Conservation (phyloP, 495 filamentous ascomycete species). For the Cercophora newfieldiana region DNA sequence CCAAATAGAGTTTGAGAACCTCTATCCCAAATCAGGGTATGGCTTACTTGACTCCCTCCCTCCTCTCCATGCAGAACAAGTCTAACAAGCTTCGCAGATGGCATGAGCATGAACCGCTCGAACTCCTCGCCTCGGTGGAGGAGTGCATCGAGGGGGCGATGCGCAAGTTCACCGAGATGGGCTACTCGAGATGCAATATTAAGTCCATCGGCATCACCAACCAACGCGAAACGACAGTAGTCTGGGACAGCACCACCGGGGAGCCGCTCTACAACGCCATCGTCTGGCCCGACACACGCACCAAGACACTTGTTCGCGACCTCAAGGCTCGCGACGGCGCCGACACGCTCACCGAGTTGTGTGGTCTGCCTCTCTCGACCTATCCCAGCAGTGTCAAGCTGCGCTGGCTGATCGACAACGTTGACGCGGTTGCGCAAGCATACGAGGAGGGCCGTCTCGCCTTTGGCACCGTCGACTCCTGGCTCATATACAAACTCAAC, state of each 20-base stretch:
- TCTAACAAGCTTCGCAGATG: constrained; percentile 57
- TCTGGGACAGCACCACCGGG: constrained; percentile 87
- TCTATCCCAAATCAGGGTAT: constrained; percentile 87
- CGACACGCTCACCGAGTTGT: constrained; percentile 69
- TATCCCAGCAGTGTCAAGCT: constrained; percentile 92
- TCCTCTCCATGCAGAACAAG: neutral
- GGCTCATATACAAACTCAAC: constrained; percentile 89
- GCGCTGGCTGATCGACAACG: constrained; percentile 78
- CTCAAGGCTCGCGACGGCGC: constrained; percentile 66
- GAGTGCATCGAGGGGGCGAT: constrained; percentile 83
- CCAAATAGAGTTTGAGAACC: constrained; percentile 88
- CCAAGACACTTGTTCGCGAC: constrained; percentile 75
- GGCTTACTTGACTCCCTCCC: constrained; percentile 35
- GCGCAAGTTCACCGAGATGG: constrained; percentile 67
- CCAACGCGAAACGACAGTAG: constrained; percentile 89
- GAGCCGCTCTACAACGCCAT: constrained; percentile 86
- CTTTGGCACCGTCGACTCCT: constrained; percentile 93
- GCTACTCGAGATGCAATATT: constrained; percentile 70
- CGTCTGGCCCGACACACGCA: constrained; percentile 92
- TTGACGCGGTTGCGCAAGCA: constrained; percentile 68
- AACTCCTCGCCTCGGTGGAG: constrained; percentile 76
- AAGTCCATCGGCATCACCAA: constrained; percentile 90
- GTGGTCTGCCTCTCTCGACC: constrained; percentile 87
- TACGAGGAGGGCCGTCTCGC: constrained; percentile 79
- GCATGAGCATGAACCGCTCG: constrained; percentile 90